Percentiles rank a stretch among this genome's conserved stretches.
These are phyloP conservation scores for Trichosporon faecale DNA, from an alignment of 1,284 basidiomycete species.

Conservation along the genomic window DNA sequence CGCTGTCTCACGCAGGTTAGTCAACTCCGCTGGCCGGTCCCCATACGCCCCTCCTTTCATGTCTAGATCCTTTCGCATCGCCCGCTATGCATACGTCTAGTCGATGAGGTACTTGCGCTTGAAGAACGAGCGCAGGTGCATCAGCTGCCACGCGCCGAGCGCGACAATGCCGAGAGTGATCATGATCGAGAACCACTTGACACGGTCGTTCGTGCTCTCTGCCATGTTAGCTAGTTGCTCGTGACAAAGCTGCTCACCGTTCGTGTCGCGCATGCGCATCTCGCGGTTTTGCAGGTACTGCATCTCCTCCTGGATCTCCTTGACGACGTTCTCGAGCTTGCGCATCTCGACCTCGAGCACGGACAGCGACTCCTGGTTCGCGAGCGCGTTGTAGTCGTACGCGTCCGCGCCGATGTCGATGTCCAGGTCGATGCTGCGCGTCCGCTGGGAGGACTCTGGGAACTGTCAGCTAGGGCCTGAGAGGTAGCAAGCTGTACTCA, in stretches of 20 bases:
- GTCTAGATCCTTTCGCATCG: neutral
- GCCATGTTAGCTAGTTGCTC: conserved; percentile 12
- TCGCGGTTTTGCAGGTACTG: conserved; percentile 87
- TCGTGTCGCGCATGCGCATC: conserved; percentile 84
- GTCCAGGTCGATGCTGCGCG: conserved; percentile 81
- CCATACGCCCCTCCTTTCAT: neutral
- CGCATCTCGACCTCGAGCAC: conserved; percentile 97
- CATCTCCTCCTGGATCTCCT: conserved; percentile 92
- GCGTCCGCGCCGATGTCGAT: conserved; percentile 98
- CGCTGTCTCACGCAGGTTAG: neutral
- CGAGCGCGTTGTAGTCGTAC: conserved; percentile 98
- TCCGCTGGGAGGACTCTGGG: conserved; percentile 50
- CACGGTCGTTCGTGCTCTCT: conserved; percentile 90
- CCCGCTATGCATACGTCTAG: conserved; percentile 44
- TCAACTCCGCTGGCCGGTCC: neutral
- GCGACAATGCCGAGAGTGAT: conserved; percentile 73
- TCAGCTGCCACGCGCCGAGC: conserved; percentile 87
- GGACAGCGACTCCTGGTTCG: conserved; percentile 94
- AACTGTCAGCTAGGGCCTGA: conserved; percentile 57
- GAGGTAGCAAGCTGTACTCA: conserved; percentile 53
- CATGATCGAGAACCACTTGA: conserved; percentile 89
- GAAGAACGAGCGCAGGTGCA: conserved; percentile 91
- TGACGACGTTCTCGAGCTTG: conserved; percentile 89
- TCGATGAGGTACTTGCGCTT: conserved; percentile 97
- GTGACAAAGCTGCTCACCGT: conserved; percentile 61